phyloP scores from a whole-genome alignment of 306 rosid genomes.

The Vicia faba region DNA sequence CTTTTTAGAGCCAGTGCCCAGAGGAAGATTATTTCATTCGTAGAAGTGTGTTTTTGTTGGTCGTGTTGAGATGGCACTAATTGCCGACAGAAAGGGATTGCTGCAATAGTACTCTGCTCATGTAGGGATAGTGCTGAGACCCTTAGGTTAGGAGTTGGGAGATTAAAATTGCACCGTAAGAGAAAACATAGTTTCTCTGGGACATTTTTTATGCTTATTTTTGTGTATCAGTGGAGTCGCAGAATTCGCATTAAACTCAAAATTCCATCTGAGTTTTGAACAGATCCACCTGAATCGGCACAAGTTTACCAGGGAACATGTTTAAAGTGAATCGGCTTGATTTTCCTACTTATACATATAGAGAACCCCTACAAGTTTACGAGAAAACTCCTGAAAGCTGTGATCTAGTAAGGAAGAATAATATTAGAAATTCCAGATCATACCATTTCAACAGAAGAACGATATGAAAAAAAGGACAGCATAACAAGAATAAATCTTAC shows the following conservation, averaged over 20 bases:
- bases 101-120: neutral
- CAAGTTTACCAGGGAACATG: neutral
- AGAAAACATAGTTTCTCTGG: neutral
- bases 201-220: neutral
- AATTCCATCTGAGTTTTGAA: neutral
- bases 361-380: neutral
- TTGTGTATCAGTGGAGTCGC: neutral
- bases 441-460: constrained; percentile 16
- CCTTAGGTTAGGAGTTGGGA: neutral
- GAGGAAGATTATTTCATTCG: neutral
- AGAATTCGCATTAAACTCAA: neutral
- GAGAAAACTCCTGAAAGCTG: neutral
- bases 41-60: neutral
- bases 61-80: neutral
- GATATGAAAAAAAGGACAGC: constrained; percentile 22
- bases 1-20: neutral
- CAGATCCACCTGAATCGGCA: neutral
- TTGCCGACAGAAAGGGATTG: neutral
- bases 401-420: neutral
- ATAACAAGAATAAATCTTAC: constrained; percentile 49
- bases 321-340: neutral
- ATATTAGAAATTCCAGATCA: constrained; percentile 14
- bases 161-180: neutral
- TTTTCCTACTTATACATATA: neutral
- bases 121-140: neutral